phyloP scores from a whole-genome alignment of 2,329 filamentous ascomycete species.

The Cladosporium velox region DNA sequence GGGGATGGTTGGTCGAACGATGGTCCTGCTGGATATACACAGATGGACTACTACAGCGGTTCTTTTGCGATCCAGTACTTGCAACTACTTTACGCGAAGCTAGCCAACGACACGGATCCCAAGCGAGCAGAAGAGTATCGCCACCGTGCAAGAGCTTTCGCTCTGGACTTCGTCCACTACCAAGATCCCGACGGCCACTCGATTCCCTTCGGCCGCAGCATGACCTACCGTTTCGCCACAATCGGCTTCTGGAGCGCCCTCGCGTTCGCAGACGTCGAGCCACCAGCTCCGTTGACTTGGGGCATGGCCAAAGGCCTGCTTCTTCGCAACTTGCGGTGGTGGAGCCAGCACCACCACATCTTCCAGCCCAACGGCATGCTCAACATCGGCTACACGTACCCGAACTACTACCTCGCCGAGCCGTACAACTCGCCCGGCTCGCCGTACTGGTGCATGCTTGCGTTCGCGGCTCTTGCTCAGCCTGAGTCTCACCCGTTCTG shows the following conservation, averaged over 20 bases:
- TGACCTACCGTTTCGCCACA: slow-evolving; percentile 84
- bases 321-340: slow-evolving; percentile 74
- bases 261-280: slow-evolving; percentile 72
- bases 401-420: slow-evolving; percentile 79
- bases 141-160: slow-evolving; percentile 65
- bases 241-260: slow-evolving; percentile 80
- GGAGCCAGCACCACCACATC: slow-evolving; percentile 73
- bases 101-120: slow-evolving; percentile 66
- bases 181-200: slow-evolving; percentile 71
- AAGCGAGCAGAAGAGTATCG: slow-evolving; percentile 69
- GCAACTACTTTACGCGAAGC: slow-evolving; percentile 73
- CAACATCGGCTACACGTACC: slow-evolving; percentile 75
- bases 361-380: slow-evolving; percentile 75
- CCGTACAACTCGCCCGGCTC: slow-evolving; percentile 78
- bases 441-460: slow-evolving; percentile 77
- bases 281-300: slow-evolving; percentile 72
- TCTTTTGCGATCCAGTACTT: slow-evolving; percentile 81
- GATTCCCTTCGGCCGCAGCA: slow-evolving; percentile 75
- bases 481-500: slow-evolving; percentile 73
- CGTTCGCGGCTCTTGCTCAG: slow-evolving; percentile 72
- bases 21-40: slow-evolving; percentile 74
- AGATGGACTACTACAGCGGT: slow-evolving; percentile 85
- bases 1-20: slow-evolving; percentile 79
- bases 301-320: slow-evolving; percentile 77
- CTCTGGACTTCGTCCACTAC: slow-evolving; percentile 73